Evolutionary conservation across 2,329 filamentous ascomycete genomes (phyloP), one percentile per base, ranked within the genome.

Genomic region (Epichloe bromicola): DNA sequence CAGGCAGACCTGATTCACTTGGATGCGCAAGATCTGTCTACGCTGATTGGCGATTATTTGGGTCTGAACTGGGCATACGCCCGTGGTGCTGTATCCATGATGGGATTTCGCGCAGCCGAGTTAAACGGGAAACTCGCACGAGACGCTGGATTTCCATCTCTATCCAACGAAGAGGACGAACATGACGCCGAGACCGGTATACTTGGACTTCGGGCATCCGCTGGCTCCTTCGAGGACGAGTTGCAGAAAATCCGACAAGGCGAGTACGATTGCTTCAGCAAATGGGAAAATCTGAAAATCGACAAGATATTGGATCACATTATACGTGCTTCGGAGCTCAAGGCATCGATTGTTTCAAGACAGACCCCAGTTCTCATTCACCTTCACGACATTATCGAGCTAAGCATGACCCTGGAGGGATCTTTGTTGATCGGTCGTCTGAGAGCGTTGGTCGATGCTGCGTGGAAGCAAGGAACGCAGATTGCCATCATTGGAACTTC

Each of bases 401-500:
- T 98, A 8, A 80, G 76, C 58, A 77, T 78, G 61, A 83, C 85
- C 1, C 65, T 76, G 5, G 81, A 88, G 52, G 88, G 88, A 11
- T 74, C 78, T 2, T 74, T 78, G 20, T 77, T 97, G 34, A 69
- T 96, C 7, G 70, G 74, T 40, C 80, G 83, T 53, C 69, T 98
- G 12, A 81, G 86, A 49, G 76, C 79, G 46, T 73, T 85, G 6
- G 79, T 95, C 26, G 83, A 90, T 59, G 77, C 79, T 53, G 76
- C 83, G 52, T 85, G 90, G 73, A 74, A 76, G 50, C 74, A 79
- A 39, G 89, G 89, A 4, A 77, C 82, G 57, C 79, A 78, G 53
- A 76, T 95, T 48, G 76, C 90, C 51, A 75, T 96, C 17, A 68
- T 97, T 34, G 93, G 90, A n/a, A 88, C 86, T 5, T 84, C 85